Evolutionary conservation across 2,329 filamentous ascomycete species (phyloP).

Genomic region (Neofusicoccum kwambonambiense): DNA sequence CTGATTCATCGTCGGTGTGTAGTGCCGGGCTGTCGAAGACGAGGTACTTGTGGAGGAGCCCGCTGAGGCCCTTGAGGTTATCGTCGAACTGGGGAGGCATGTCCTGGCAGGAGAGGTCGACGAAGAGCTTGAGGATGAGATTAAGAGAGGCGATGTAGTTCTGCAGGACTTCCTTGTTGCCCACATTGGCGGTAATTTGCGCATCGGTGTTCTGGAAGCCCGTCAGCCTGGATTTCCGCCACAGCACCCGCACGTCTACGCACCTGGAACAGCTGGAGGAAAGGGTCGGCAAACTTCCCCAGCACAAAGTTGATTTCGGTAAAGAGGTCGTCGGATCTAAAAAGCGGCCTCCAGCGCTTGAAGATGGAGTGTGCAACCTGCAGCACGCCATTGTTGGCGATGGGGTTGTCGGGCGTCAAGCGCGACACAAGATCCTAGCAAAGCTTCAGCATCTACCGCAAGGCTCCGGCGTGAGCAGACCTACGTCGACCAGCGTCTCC

Average conservation of each 20-base stretch:
- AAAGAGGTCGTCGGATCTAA: constrained; percentile 88
- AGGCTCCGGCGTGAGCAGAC: constrained; percentile 25
- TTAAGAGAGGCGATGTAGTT: constrained; percentile 83
- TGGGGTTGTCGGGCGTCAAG: constrained; percentile 76
- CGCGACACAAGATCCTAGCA: constrained; percentile 79
- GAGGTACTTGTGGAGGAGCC: constrained; percentile 87
- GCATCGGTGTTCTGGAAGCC: constrained; percentile 60
- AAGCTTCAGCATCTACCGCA: constrained; percentile 1
- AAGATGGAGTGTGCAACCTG: constrained; percentile 99
- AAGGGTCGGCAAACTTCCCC: constrained; percentile 76
- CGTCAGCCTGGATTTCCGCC: not conserved
- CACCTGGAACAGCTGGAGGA: constrained; percentile 75
- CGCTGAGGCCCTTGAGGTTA: constrained; percentile 73
- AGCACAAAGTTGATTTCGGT: constrained; percentile 97
- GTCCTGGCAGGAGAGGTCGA: constrained; percentile 97
- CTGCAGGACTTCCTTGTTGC: constrained; percentile 71
- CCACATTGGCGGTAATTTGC: constrained; percentile 69
- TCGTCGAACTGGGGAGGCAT: constrained; percentile 93
- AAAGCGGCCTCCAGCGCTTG: constrained; percentile 90
- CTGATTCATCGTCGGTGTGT: constrained; percentile 82
- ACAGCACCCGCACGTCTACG: constrained; percentile 22
- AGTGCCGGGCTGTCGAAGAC: constrained; percentile 82
- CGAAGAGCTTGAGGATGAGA: constrained; percentile 86
- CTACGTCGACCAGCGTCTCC: constrained; percentile 87
- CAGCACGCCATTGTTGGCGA: constrained; percentile 88